Evolutionary conservation across 2,329 filamentous ascomycete genomes (phyloP).

Genomic region (Monosporascus cannonballus): DNA sequence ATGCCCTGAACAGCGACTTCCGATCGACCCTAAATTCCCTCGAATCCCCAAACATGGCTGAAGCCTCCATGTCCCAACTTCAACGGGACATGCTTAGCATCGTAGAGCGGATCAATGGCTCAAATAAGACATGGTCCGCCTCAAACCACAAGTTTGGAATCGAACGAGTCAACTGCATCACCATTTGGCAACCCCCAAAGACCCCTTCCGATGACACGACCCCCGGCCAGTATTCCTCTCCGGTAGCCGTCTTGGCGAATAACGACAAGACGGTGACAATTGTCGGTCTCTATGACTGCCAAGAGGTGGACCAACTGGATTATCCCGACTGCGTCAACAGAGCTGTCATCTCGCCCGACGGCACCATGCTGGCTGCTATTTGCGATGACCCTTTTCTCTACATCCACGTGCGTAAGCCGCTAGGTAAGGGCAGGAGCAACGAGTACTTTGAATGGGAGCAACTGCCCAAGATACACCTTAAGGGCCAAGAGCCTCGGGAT

Average conservation of each 20-base stretch:
- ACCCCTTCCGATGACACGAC: conserved; percentile 17
- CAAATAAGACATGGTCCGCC: conserved; percentile 40
- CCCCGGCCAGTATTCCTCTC: conserved; percentile 38
- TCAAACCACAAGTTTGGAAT: conserved; percentile 49
- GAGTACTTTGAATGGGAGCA: conserved; percentile 43
- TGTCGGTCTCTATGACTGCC: conserved; percentile 63
- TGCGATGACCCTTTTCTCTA: conserved; percentile 84
- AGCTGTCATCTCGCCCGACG: conserved; percentile 87
- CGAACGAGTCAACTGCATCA: conserved; percentile 62
- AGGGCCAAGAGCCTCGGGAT: conserved; percentile 51
- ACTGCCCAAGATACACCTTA: conserved; percentile 48
- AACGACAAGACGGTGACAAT: conserved; percentile 87
- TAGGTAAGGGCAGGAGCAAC: conserved; percentile 28
- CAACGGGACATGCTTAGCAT: conserved; percentile 26
- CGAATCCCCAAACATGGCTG: conserved; percentile 24
- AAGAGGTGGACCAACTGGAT: conserved; percentile 62
- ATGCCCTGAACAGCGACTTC: conserved; percentile 18
- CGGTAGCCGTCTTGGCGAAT: conserved; percentile 73
- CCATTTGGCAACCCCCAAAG: conserved; percentile 52
- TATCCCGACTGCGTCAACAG: conserved; percentile 89
- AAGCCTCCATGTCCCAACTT: conserved; percentile 26
- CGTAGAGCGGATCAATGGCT: conserved; percentile 26
- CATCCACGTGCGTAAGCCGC: conserved; percentile 59
- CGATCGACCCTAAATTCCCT: conserved; percentile 14
- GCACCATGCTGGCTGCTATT: conserved; percentile 71